These are phyloP conservation scores for Euphorbia tirucalli DNA, from an alignment of 345 rosid species.

Conservation along the genomic window DNA sequence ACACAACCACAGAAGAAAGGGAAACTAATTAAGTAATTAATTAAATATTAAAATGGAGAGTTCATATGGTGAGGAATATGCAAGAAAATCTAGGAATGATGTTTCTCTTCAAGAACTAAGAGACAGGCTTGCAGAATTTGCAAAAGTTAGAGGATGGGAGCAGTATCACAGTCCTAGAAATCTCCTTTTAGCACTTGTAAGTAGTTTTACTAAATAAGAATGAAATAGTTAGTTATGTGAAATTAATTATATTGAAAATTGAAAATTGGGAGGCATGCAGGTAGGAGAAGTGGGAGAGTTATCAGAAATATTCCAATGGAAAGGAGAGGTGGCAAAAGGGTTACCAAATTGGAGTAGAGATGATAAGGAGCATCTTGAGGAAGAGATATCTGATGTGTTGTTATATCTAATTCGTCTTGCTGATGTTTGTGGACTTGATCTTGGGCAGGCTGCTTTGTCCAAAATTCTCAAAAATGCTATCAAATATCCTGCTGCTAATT, in stretches of 20 bases:
- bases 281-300: constrained; percentile 73
- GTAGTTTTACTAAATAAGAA: too few species aligned
- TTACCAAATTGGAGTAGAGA: constrained; percentile 49
- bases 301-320: constrained; percentile 64
- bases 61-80: constrained; percentile 4
- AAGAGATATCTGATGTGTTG: constrained; percentile 62
- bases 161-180: constrained; percentile 57
- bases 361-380: constrained; percentile 57
- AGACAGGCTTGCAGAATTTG: constrained; percentile 47
- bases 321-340: constrained; percentile 62
- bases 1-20: too few species aligned
- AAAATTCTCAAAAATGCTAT: constrained; percentile 47
- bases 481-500: constrained; percentile 30
- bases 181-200: constrained; percentile 54
- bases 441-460: constrained; percentile 53
- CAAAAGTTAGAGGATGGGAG: constrained; percentile 52
- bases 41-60: constrained; percentile 25
- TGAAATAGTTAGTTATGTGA: too few species aligned
- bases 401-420: constrained; percentile 55
- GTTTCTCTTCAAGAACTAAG: constrained; percentile 47
- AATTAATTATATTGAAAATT: too few species aligned
- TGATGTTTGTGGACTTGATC: constrained; percentile 62
- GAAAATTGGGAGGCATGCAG: too few species aligned
- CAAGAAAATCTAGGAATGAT: constrained; percentile 20
- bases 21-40: too few species aligned